A percentile compares a stretch with the other conserved stretches of the same genome.
These are phyloP conservation scores for Zea luxurians DNA, from an alignment of 176 grass and related monocot species.

Conservation along the genomic window DNA sequence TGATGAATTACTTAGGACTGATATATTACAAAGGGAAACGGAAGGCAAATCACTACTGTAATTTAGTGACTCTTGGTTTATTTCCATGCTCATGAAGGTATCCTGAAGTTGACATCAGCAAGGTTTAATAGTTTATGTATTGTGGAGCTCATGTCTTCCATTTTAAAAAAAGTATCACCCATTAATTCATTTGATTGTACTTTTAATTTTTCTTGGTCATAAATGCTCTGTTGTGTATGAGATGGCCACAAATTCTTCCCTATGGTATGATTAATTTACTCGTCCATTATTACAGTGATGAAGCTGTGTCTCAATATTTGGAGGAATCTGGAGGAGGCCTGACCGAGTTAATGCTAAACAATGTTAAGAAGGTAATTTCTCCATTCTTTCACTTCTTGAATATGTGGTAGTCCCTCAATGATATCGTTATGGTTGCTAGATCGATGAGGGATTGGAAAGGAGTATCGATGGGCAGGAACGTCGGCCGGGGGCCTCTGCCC, in stretches of 20 bases:
- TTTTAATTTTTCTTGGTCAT: conserved; percentile 23
- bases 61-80: neutral
- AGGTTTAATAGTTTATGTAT: conserved; percentile 12
- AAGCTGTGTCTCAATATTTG: conserved; percentile 70
- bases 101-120: conserved; percentile 23
- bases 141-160: neutral
- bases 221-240: conserved; percentile 27
- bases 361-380: conserved; percentile 65
- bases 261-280: neutral
- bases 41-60: neutral
- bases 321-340: conserved; percentile 77
- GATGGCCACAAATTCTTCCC: neutral
- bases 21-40: conserved; percentile 15
- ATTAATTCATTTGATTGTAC: neutral
- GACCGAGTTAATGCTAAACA: conserved; percentile 78
- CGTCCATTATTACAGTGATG: conserved; percentile 58
- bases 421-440: neutral
- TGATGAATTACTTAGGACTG: neutral
- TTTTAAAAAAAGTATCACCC: conserved; percentile 12
- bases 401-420: conserved; percentile 16
- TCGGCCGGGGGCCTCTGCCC: too few relatives aligned
- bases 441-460: too few relatives aligned
- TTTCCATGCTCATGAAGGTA: conserved; percentile 22
- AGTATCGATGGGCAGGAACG: too few relatives aligned
- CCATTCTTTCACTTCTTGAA: conserved; percentile 17